Conservation (phyloP, 2,329 filamentous ascomycete species). For the Sordariomycetes sp. region DNA sequence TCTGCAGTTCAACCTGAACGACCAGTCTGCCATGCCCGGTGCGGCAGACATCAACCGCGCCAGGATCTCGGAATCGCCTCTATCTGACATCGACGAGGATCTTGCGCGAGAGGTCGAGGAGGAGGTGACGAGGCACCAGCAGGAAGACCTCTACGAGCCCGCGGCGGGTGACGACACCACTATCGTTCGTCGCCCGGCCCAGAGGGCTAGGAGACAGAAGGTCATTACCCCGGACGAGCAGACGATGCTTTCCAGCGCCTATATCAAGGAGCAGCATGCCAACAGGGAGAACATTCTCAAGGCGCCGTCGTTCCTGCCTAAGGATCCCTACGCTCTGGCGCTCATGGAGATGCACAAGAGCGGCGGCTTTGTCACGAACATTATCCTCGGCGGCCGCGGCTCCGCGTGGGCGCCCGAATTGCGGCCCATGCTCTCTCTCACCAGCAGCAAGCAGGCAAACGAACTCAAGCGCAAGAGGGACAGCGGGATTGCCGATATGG, state of each 20-base stretch:
- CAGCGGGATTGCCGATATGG: constrained; percentile 70
- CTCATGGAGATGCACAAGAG: constrained; percentile 86
- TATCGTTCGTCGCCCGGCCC: constrained; percentile 53
- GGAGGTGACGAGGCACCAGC: constrained; percentile 35
- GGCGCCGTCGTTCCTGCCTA: constrained; percentile 68
- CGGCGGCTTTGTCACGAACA: constrained; percentile 77
- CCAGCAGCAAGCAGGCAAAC: constrained; percentile 60
- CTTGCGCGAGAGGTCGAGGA: constrained; percentile 45
- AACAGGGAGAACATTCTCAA: constrained; percentile 81
- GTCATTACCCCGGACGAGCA: constrained; percentile 70
- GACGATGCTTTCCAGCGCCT: constrained; percentile 60
- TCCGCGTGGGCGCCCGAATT: constrained; percentile 84
- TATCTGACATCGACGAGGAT: constrained; percentile 56
- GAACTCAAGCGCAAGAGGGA: constrained; percentile 92
- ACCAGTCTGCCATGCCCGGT: constrained; percentile 42
- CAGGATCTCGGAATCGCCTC: constrained; percentile 55
- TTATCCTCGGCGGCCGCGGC: constrained; percentile 69
- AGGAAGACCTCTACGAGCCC: constrained; percentile 48
- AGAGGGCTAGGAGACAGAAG: constrained; percentile 64
- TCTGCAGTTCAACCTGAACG: constrained; percentile 48
- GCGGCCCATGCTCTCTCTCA: constrained; percentile 79
- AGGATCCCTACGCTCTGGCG: constrained; percentile 74
- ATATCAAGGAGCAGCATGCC: constrained; percentile 77
- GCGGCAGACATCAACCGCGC: constrained; percentile 36
- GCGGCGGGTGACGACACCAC: constrained; percentile 42